Evolutionary conservation across 768 basidiomycete genomes (phyloP), one percentile per base, ranked within the genome.

Genomic region (Tylopilus subfusipes): DNA sequence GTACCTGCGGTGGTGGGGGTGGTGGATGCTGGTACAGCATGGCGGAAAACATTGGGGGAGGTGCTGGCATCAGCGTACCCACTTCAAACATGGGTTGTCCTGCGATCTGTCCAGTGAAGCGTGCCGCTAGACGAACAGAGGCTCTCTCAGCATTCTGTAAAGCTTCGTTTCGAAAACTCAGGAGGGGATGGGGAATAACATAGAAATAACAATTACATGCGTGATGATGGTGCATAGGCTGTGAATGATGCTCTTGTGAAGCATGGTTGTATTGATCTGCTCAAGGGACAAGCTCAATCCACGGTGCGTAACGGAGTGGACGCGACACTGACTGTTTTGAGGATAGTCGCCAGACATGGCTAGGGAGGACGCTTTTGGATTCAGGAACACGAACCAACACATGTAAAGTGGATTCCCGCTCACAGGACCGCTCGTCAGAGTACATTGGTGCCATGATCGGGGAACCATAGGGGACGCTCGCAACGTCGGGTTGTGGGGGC

Each of bases 371-470:
- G 56, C 59, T 58, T 59, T 48, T 53, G 54, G 39, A 61, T 54
- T 57, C 56, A 61, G 58, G 47, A 43, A 59, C 49, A 49, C 54
- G 33, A 48, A 51, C 52, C 33, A 51, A 16, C 42, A 44, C 49
- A 55, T 38, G 52, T 46, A 42, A 46, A 52, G 53, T 53, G 46
- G 48, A 52, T 47, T 50, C 45, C 19, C 47, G 45, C 78, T 64
- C 63, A 83, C 84, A 76, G 50, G 80, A 76, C 55, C 82, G 79
- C 61, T 84, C 82, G 60, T 80, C 82, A 52, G 82, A 77, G 67
- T 80, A 83, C 66, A 79, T 75, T 60, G 76, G 74, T 9, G 77
- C 56, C 36, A 80, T 64, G 46, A 72, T 72, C 50, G 77, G 70
- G n/a, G 76, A 65, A 38, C 70, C 73, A 60, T 81, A 83, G n/a